A percentile compares a stretch with the other conserved stretches of the same genome.
These are phyloP conservation scores for Penicillium sp. DNA, from an alignment of 2,329 filamentous ascomycete genomes.

Conservation along the genomic window DNA sequence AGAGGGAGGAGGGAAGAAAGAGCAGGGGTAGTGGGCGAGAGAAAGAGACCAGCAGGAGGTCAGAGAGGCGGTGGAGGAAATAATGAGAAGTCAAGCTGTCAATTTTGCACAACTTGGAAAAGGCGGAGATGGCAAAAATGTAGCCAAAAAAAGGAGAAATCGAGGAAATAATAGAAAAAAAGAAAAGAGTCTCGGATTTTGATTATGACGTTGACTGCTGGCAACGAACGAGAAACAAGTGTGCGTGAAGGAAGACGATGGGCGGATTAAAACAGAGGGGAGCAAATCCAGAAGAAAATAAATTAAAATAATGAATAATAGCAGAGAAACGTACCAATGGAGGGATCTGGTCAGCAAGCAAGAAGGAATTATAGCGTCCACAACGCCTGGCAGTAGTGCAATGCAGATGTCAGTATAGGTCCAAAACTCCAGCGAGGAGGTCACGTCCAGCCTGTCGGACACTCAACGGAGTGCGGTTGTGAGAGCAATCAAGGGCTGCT, in stretches of 20 bases:
- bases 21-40: constrained; percentile 17
- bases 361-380: constrained; percentile 22
- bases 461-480: constrained; percentile 6
- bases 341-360: constrained; percentile 20
- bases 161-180: constrained; percentile 18
- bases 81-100: constrained; percentile 24
- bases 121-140: constrained; percentile 24
- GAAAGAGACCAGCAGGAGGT: constrained; percentile 17
- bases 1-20: constrained; percentile 18
- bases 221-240: constrained; percentile 9
- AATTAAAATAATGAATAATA: constrained; percentile 22
- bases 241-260: constrained; percentile 7
- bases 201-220: constrained; percentile 36
- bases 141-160: constrained; percentile 24
- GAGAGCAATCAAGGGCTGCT: constrained; percentile 17
- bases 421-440: constrained; percentile 23
- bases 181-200: constrained; percentile 32
- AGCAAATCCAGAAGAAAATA: background rate
- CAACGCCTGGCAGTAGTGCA: constrained; percentile 27
- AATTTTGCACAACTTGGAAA: constrained; percentile 26
- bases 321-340: constrained; percentile 15
- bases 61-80: constrained; percentile 24
- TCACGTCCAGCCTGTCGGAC: constrained; percentile 17
- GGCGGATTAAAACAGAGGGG: constrained; percentile 1
- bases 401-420: constrained; percentile 29